Evolutionary conservation across 345 rosid genomes (phyloP).

Genomic region (Cochlearia excelsa): DNA sequence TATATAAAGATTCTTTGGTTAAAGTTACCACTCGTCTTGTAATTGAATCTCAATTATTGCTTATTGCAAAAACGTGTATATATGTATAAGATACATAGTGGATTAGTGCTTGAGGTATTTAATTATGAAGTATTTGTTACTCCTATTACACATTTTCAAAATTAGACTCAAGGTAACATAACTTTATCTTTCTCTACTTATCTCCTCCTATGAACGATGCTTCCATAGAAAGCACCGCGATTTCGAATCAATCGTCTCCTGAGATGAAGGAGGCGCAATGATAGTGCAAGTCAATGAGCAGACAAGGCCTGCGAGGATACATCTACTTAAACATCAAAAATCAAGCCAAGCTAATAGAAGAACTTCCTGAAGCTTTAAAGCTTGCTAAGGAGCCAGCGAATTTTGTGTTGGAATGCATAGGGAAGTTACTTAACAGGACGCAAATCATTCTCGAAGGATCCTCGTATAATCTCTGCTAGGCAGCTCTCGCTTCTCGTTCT

Average conservation of each 20-base stretch:
- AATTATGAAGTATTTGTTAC: background rate
- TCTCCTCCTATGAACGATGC: slow-evolving; percentile 1
- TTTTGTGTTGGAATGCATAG: slow-evolving; percentile 68
- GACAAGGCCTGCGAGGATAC: slow-evolving; percentile 56
- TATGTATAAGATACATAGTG: slow-evolving; percentile 32
- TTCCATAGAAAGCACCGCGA: slow-evolving; percentile 5
- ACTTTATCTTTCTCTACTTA: too few relatives aligned
- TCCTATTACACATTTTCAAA: background rate
- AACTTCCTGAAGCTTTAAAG: slow-evolving; percentile 54
- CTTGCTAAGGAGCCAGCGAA: slow-evolving; percentile 54
- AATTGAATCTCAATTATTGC: slow-evolving; percentile 31
- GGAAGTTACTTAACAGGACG: slow-evolving; percentile 59
- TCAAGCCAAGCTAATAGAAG: slow-evolving; percentile 42
- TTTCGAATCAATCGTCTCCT: background rate
- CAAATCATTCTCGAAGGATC: slow-evolving; percentile 47
- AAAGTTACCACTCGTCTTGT: slow-evolving; percentile 19
- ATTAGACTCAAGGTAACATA: too few relatives aligned
- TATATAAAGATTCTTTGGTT: slow-evolving; percentile 36
- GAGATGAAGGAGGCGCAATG: slow-evolving; percentile 16
- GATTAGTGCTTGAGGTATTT: slow-evolving; percentile 25
- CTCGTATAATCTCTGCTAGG: slow-evolving; percentile 50
- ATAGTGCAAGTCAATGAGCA: slow-evolving; percentile 46
- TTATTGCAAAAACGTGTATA: slow-evolving; percentile 41
- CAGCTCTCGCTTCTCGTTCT: slow-evolving; percentile 51
- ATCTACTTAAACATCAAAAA: slow-evolving; percentile 39